These are phyloP conservation scores for maize (Zea mays) DNA, from an alignment of 176 grass and related monocot species.

Conservation along the genomic window DNA sequence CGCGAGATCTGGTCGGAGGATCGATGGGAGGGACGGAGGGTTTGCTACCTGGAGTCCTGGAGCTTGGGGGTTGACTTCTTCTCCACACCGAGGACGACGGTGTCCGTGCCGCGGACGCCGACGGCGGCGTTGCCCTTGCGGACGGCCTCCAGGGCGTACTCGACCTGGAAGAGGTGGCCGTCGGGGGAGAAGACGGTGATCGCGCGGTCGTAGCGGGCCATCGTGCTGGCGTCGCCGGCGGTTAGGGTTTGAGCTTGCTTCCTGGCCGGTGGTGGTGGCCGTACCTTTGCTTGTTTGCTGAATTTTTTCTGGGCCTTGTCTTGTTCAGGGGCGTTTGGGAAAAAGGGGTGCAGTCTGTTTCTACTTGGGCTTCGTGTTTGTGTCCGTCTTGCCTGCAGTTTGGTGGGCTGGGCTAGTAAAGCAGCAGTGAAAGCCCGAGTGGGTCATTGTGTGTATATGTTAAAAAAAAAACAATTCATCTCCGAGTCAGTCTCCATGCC, in stretches of 20 bases:
- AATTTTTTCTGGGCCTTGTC: not conserved
- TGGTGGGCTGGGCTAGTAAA: not conserved
- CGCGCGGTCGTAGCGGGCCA: conserved; percentile 99
- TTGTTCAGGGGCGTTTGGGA: not conserved
- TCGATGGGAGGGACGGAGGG: too few species aligned
- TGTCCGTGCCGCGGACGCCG: conserved; percentile 90
- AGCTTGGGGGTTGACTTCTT: conserved; percentile 99
- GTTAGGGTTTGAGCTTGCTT: conserved; percentile 48
- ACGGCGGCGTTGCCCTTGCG: conserved; percentile 99
- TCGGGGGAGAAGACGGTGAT: conserved; percentile 99
- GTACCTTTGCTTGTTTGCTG: not conserved
- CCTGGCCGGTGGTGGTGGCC: conserved; percentile 26
- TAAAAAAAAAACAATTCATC: too few species aligned
- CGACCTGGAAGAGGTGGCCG: conserved; percentile 99
- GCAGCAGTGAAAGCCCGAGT: too few species aligned
- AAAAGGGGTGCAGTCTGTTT: not conserved
- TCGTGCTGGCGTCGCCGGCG: conserved; percentile 27
- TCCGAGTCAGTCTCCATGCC: too few species aligned
- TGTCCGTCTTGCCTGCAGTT: not conserved
- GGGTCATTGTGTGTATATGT: too few species aligned
- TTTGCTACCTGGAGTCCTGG: conserved; percentile 76
- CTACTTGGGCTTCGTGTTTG: conserved; percentile 29
- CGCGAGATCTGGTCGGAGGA: not conserved
- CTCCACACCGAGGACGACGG: conserved; percentile 96
- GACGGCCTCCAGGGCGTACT: conserved; percentile 98